These are phyloP conservation scores for Solanum chilense DNA, from an alignment of 257 asterid genomes.

Conservation along the genomic window DNA sequence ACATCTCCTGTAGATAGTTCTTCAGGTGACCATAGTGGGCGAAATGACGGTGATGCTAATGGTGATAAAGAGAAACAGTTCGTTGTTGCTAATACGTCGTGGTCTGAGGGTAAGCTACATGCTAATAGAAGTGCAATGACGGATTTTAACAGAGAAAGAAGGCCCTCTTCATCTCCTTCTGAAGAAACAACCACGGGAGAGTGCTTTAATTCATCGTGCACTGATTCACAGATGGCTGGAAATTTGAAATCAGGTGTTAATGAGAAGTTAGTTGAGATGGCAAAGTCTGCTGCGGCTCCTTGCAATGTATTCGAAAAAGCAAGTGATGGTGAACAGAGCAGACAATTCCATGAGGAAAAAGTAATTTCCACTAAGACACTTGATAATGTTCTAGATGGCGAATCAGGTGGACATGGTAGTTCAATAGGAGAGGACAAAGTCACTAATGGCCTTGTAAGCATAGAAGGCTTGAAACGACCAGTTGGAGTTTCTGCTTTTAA, in stretches of 20 bases:
- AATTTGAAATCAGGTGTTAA: conserved; percentile 4
- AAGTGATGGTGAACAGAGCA: conserved; percentile 12
- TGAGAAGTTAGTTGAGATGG: conserved; percentile 11
- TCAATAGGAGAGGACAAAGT: background rate
- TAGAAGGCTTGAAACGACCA: background rate
- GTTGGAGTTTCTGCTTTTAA: conserved; percentile 3
- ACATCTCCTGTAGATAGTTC: conserved; percentile 5
- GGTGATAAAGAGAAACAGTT: conserved; percentile 21
- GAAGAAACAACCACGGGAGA: conserved; percentile 9
- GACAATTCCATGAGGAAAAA: conserved; percentile 6
- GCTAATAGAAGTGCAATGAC: background rate
- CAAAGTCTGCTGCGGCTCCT: background rate
- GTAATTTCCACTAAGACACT: background rate
- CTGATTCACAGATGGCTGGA: conserved; percentile 4
- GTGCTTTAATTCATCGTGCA: conserved; percentile 1
- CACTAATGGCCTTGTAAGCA: background rate
- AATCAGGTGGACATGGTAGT: background rate
- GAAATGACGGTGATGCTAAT: conserved; percentile 6
- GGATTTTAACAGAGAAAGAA: conserved; percentile 1
- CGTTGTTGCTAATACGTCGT: background rate
- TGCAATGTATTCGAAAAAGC: conserved; percentile 6
- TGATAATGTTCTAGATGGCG: conserved; percentile 3
- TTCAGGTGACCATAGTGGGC: background rate
- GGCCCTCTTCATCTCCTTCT: background rate
- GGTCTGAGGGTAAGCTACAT: conserved; percentile 2